phyloP scores from a whole-genome alignment of 2,329 filamentous ascomycete species.

The Didymella keratinophila region DNA sequence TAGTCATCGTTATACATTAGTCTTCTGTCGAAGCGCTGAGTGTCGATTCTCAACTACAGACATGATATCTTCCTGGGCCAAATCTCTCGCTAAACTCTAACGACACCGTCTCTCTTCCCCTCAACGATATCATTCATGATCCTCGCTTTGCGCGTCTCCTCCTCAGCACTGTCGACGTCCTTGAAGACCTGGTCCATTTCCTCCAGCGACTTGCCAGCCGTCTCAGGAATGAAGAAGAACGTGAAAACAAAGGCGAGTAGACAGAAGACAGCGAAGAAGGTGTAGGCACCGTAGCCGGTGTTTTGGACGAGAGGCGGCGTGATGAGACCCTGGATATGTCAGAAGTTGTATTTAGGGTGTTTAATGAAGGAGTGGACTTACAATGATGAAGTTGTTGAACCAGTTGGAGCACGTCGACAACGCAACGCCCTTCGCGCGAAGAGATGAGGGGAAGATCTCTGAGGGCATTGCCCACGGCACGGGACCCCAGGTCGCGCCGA shows the following conservation, averaged over 20 bases:
- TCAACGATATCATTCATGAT: slow-evolving; percentile 45
- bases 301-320: slow-evolving; percentile 70
- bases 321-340: slow-evolving; percentile 62
- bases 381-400: slow-evolving; percentile 69
- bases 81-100: background rate
- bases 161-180: slow-evolving; percentile 47
- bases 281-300: slow-evolving; percentile 57
- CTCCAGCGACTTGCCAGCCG: slow-evolving; percentile 45
- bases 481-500: slow-evolving; percentile 67
- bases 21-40: too few relatives aligned
- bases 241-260: slow-evolving; percentile 46
- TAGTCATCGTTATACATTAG: too few relatives aligned
- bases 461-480: slow-evolving; percentile 59
- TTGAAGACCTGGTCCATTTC: slow-evolving; percentile 51
- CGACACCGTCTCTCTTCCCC: slow-evolving; percentile 22
- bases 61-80: background rate
- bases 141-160: slow-evolving; percentile 42
- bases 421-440: slow-evolving; percentile 71
- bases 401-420: slow-evolving; percentile 71
- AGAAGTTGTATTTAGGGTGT: slow-evolving; percentile 48
- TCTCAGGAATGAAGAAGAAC: slow-evolving; percentile 48
- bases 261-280: slow-evolving; percentile 51
- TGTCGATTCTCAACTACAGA: background rate
- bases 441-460: slow-evolving; percentile 70
- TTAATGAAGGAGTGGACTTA: slow-evolving; percentile 22